Evolutionary conservation across 1,139 yeast species (phyloP), one percentile per base, ranked within the genome.

Genomic region (Sugiyamaella grinbergsii): DNA sequence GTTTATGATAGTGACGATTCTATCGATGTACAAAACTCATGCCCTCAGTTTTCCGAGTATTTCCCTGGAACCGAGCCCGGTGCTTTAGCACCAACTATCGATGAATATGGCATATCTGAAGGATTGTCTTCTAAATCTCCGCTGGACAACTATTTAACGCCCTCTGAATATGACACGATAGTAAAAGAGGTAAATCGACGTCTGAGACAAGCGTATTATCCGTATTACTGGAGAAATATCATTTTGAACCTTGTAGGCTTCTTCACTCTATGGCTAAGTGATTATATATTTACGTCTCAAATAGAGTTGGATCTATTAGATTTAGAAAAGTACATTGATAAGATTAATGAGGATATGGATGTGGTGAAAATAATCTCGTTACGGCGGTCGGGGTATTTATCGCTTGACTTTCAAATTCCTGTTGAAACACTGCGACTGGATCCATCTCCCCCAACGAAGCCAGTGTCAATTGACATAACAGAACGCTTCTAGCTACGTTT

Each of bases 51-150:
- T 61, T 81, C 88, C 8, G 65, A 68, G 1, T 65, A 60, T 20
- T 63, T 75, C 1, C 94, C 91, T 0, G 94, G 95, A 0, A 57
- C 54, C 2, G 94, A 85, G 60, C 81, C 84, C 1, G 91, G 86
- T 0, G 89, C 89, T 0, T 62, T 75, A 8, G 60, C 71, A n/a
- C 67, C 50, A 18, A 32, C 20, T 3, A 10, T 29, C 1, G 40
- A 41, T 4, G 23, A 36, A 24, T 5, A 33, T 24, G 50, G 52
- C 15, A 28, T 32, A 10, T 10, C 41, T n/a, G 34, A 32, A 16
- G 48, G 39, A 2, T 38, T 50, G 19, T 54, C 58, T 11, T 55
- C 58, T 4, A 20, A 23, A 23, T 77, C 88, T 1, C 85, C 89
- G 0, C 66, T 84, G 44, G 73, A 78, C 0, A 66, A 72, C 0